Percentiles rank a stretch among this genome's conserved stretches.
Evolutionary conservation across 1,284 basidiomycete species (phyloP).

Genomic region (Sanghuangporus weigelae): DNA sequence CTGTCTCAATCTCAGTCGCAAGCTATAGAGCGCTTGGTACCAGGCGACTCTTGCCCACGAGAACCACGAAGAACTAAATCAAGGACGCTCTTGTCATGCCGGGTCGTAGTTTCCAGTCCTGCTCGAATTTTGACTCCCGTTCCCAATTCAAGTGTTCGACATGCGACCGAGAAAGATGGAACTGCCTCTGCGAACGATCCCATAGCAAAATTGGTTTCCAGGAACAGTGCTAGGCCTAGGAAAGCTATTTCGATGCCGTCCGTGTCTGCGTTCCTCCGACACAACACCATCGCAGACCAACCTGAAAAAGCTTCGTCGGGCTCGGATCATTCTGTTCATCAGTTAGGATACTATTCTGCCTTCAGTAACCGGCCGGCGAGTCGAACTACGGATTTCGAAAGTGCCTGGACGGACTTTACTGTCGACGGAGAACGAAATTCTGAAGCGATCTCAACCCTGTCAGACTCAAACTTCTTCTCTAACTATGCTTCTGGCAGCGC

Average conservation of each 20-base stretch:
- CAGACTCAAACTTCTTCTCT: not conserved
- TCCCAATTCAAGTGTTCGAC: not conserved
- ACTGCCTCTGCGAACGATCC: not conserved
- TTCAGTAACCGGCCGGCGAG: not conserved
- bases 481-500: not conserved
- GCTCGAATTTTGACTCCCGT: not conserved
- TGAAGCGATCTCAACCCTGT: no score
- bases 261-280: not conserved
- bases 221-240: not conserved
- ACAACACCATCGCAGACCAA: not conserved
- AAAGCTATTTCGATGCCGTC: not conserved
- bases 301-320: not conserved
- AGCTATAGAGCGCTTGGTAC: not conserved
- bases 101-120: not conserved
- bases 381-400: not conserved
- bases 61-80: not conserved
- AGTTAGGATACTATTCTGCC: not conserved
- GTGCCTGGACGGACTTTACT: not conserved
- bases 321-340: not conserved
- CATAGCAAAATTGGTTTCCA: not conserved
- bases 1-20: conserved; percentile 4
- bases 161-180: not conserved
- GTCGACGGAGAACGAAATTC: not conserved
- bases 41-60: not conserved
- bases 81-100: not conserved